A percentile compares a stretch with the other conserved stretches of the same genome.
Conservation (phyloP, 371 early-diverging fungal genomes). For the Mucor plumbeus region DNA sequence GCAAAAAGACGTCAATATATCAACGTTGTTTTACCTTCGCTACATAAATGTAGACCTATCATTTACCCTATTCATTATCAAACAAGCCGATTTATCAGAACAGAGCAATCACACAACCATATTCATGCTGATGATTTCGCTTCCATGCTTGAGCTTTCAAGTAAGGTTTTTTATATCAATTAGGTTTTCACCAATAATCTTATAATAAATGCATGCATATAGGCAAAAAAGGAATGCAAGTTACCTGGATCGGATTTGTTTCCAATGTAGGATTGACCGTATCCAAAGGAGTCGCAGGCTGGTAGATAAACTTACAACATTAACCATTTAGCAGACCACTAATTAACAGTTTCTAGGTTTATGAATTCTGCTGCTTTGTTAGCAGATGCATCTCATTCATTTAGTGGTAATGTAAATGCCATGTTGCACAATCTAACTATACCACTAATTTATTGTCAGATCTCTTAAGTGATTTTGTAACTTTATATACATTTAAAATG, state of each 20-base stretch:
- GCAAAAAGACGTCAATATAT: not conserved
- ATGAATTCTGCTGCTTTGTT: conserved; percentile 70
- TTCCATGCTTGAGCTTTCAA: conserved; percentile 22
- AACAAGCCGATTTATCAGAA: conserved; percentile 8
- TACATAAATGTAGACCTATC: not conserved
- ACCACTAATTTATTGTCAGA: conserved; percentile 37
- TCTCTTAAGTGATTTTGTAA: conserved; percentile 68
- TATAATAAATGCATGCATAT: not conserved
- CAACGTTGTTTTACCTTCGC: not conserved
- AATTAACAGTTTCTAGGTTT: conserved; percentile 30
- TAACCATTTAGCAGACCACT: too few relatives aligned
- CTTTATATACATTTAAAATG: conserved; percentile 68
- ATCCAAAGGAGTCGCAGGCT: conserved; percentile 68
- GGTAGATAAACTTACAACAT: conserved; percentile 28
- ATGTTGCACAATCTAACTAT: not conserved
- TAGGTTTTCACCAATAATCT: too few relatives aligned
- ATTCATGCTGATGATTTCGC: conserved; percentile 11
- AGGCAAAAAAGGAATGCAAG: conserved; percentile 60
- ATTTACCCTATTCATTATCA: not conserved
- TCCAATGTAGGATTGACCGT: conserved; percentile 65
- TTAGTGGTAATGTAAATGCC: conserved; percentile 48
- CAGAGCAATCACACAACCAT: not conserved
- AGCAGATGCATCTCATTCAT: conserved; percentile 71
- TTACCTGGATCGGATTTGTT: conserved; percentile 65
- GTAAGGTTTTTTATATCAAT: not conserved